Evolutionary conservation across 805 yeast genomes (phyloP), one percentile per base, ranked within the genome.

Genomic region (Trichomonascus vanleenenianus): DNA sequence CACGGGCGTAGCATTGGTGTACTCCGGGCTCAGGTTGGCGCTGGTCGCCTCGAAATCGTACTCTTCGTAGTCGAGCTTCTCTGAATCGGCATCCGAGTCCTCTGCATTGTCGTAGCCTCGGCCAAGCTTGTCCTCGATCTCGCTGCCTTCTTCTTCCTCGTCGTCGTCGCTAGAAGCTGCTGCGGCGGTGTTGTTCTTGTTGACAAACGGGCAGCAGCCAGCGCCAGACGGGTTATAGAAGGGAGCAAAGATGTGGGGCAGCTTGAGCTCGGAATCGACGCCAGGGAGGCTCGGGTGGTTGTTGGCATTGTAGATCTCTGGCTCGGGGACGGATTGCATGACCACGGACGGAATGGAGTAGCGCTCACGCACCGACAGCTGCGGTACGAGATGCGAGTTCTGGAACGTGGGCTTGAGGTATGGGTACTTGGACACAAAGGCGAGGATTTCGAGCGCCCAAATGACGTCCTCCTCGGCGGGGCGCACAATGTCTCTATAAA

Each of bases 381-480:
- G 77, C 11, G 85, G 82, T 7, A 88, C 79, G 40, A 88, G 66
- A 62, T 84, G 83, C 2, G 95, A 81, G 43, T 75, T 76, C 53
- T 88, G 94, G 48, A 91, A 68, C 40, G 72, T 73, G 33, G 79
- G 81, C 56, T 89, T 84, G 61, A 89, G 68, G 50, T 78, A 75
- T 0, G 96, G 81, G 58, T 93, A 91, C 63, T 91, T 91, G 3
- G 97, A 88, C 36, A 89, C 85, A 63, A 88, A 91, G 11, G 97
- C 97, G 42, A 93, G 64, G 16, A 93, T 72, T 63, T 91, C 97
- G 44, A 91, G 69, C 3, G 95, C 83, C 96, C 96, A 88, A 32
- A 87, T 81, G 14, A 91, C 85, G 59, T 91, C 98, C 60, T 91
- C 97, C 51, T 85, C 95, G 46, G 86, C 76, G 1, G 97, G 97